phyloP scores from a whole-genome alignment of 345 rosid genomes.

The Salix dunnii region DNA sequence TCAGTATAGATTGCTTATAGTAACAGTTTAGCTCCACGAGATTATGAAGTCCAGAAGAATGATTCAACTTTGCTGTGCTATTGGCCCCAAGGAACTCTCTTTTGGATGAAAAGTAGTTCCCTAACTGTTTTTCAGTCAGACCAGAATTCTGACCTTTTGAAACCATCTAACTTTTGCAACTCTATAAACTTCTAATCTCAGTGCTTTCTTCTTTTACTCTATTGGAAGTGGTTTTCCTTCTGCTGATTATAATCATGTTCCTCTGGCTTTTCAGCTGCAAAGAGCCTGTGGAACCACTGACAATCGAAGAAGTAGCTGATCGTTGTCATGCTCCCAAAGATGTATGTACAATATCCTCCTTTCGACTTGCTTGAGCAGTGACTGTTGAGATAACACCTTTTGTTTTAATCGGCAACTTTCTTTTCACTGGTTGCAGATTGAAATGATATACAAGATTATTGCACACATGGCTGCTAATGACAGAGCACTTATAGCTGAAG shows the following conservation, averaged over 20 bases:
- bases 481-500: slow-evolving; percentile 88
- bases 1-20: neutral
- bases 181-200: neutral
- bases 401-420: neutral
- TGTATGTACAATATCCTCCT: slow-evolving; percentile 31
- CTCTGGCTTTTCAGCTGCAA: slow-evolving; percentile 56
- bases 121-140: neutral
- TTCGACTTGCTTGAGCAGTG: neutral
- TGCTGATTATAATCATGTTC: neutral
- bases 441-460: slow-evolving; percentile 94
- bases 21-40: neutral
- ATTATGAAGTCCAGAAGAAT: no score
- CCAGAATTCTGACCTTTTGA: neutral
- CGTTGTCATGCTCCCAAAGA: slow-evolving; percentile 87
- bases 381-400: slow-evolving; percentile 11
- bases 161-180: neutral
- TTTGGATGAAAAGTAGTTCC: neutral
- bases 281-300: slow-evolving; percentile 86
- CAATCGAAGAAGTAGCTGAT: slow-evolving; percentile 77
- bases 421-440: slow-evolving; percentile 53
- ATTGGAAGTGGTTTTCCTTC: neutral
- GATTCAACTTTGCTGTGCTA: neutral
- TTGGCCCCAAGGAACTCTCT: neutral
- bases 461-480: slow-evolving; percentile 94
- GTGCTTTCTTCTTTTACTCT: neutral